Conservation (phyloP, 306 rosid species). For the Canavalia gladiata region DNA sequence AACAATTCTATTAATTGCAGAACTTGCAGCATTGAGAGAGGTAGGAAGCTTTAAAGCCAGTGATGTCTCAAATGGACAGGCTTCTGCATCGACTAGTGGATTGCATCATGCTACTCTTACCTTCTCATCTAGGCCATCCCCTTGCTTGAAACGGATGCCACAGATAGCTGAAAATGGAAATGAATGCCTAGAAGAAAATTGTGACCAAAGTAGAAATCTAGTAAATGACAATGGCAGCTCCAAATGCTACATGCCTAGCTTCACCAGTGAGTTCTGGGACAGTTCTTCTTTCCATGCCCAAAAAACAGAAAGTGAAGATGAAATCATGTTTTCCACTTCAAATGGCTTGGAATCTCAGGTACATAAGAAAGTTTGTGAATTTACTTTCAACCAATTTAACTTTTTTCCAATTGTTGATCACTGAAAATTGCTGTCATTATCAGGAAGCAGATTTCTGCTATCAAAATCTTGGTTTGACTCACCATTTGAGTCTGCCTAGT, state of each 20-base stretch:
- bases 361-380: conserved; percentile 3
- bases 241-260: conserved; percentile 50
- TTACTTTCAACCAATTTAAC: neutral
- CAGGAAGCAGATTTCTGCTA: conserved; percentile 61
- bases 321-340: conserved; percentile 62
- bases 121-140: conserved; percentile 63
- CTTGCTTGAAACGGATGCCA: conserved; percentile 60
- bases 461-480: conserved; percentile 59
- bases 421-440: neutral
- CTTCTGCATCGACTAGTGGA: conserved; percentile 53
- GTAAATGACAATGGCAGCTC: conserved; percentile 53
- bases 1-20: conserved; percentile 49
- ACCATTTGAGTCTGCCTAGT: conserved; percentile 79
- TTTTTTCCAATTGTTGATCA: neutral
- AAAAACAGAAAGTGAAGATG: conserved; percentile 68
- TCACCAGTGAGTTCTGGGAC: conserved; percentile 69
- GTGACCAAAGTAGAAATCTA: conserved; percentile 47
- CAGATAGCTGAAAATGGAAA: conserved; percentile 66
- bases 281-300: conserved; percentile 54
- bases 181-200: conserved; percentile 48
- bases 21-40: conserved; percentile 59
- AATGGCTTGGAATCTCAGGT: conserved; percentile 70
- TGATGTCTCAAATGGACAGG: conserved; percentile 61
- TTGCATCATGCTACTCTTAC: conserved; percentile 43
- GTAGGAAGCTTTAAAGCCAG: conserved; percentile 49